These are phyloP conservation scores for Nakazawaea pomicola DNA, from an alignment of 805 yeast genomes.

Conservation along the genomic window DNA sequence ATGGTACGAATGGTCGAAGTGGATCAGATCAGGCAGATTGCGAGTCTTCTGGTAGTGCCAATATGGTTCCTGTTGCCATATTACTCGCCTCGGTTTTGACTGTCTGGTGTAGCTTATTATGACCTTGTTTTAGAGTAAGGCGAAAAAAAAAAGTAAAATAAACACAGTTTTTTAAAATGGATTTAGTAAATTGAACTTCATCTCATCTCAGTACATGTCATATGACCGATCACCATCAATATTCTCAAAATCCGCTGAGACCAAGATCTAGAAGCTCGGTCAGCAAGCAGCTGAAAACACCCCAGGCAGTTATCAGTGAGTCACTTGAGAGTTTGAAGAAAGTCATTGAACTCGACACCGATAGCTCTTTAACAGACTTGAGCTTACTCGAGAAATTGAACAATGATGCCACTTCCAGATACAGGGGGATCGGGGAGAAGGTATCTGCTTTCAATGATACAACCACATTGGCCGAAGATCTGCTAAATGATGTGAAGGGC, in stretches of 20 bases:
- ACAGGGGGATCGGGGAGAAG: constrained; percentile 40
- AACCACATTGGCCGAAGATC: constrained; percentile 8
- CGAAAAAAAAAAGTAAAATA: too few relatives aligned
- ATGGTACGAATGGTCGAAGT: not conserved
- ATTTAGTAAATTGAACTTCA: too few relatives aligned
- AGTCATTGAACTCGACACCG: constrained; percentile 29
- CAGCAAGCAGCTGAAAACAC: constrained; percentile 9
- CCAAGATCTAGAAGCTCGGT: not conserved
- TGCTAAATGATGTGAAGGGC: constrained; percentile 23
- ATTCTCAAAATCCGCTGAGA: too few relatives aligned
- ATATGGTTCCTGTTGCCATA: too few relatives aligned
- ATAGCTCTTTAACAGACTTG: constrained; percentile 33
- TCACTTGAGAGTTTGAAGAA: constrained; percentile 26
- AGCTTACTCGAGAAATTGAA: constrained; percentile 49
- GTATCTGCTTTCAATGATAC: constrained; percentile 20
- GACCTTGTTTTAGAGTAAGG: too few relatives aligned
- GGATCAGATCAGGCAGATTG: too few relatives aligned
- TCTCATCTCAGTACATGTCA: too few relatives aligned
- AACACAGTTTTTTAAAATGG: too few relatives aligned
- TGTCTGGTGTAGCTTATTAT: too few relatives aligned
- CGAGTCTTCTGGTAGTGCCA: too few relatives aligned
- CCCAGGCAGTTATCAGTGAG: constrained; percentile 20
- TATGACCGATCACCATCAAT: too few relatives aligned
- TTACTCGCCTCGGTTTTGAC: too few relatives aligned
- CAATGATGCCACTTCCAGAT: constrained; percentile 52